Evolutionary conservation across 139 green algal species (phyloP).

Genomic region (Volvox africanus): DNA sequence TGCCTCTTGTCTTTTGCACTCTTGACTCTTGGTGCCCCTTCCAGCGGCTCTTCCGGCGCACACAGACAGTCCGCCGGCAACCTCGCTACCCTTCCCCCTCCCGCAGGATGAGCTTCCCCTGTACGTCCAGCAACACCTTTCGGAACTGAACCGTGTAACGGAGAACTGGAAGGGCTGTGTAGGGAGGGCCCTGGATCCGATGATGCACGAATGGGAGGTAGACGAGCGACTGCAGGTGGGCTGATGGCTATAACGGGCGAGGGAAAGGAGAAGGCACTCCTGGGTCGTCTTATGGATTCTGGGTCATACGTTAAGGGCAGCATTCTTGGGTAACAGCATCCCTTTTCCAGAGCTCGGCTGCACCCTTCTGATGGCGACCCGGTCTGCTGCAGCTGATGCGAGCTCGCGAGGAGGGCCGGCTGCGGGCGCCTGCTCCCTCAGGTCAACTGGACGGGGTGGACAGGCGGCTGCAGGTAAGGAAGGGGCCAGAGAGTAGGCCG

Average conservation of each 20-base stretch:
- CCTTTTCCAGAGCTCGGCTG: too few species aligned
- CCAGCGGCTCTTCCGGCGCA: too few species aligned
- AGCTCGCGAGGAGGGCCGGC: background rate
- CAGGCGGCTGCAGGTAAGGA: background rate
- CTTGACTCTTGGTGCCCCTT: too few species aligned
- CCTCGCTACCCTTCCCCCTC: background rate
- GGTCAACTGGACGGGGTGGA: background rate
- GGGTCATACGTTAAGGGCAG: too few species aligned
- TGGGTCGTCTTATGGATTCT: too few species aligned
- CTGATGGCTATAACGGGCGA: too few species aligned
- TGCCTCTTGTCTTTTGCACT: too few species aligned
- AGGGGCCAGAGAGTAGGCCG: too few species aligned
- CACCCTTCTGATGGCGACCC: background rate
- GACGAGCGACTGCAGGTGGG: constrained; percentile 26
- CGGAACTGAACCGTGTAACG: constrained; percentile 31
- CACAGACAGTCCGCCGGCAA: background rate
- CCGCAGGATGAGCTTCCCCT: constrained; percentile 9
- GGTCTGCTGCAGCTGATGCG: background rate
- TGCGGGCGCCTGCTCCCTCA: background rate
- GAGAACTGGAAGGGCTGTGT: constrained; percentile 37
- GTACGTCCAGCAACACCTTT: constrained; percentile 26
- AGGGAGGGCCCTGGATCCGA: constrained; percentile 1
- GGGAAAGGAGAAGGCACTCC: too few species aligned
- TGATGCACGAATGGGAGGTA: constrained; percentile 16
- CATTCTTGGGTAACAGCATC: too few species aligned